Base-by-base conservation (phyloP, 257 asterid species). In the Solanum paucissectum region DNA sequence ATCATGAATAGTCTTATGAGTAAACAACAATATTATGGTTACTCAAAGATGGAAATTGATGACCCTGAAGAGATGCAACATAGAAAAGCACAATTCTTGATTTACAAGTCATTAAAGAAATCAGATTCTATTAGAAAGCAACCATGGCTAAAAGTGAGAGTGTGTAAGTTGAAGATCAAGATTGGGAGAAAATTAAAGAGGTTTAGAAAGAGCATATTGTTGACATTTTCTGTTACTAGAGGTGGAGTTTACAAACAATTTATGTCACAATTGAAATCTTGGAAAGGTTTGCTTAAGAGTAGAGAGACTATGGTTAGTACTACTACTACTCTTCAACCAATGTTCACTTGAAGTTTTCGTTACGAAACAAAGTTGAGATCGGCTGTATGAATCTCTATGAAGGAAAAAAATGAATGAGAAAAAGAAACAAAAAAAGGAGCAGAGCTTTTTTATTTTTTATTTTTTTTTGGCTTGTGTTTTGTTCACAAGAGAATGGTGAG, bases 41-140 rank as follows among this genome's bases (percentile, higher is more conserved):
- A 96, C 90, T 87, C 97, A 36, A 96, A 89, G 92, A 83, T 95
- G 36, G 93, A 91, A 21, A 89, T 52, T 5, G 96, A 93, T 84
- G 99, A 96, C 83, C 92, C 91, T 1, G 98, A 95, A 13, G 99
- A 95, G 32, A 58, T 66, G 55, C 88, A 81, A 88, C 95, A 92
- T 58, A 84, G 98, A 23, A 77, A 55, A 77, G 96, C 99, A 4
- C 98, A 95, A 83, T 95, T 94, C 94, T 90, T 96, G 95, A 96
- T 96, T 36, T 93, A 94, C 93, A 94, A 93, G 92, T 85, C 92
- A 21, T 58, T 96, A 90, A 87, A 91, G 89, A 92, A 88, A 86
- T 95, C 91, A 14, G 98, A 96, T 79, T 38, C 75, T 10, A 33
- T 62, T 18, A 90, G 92, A 86, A 90, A 92, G 75, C 94, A 94